Conservation (phyloP, 257 asterid species). For the Lavandula angustifolia region DNA sequence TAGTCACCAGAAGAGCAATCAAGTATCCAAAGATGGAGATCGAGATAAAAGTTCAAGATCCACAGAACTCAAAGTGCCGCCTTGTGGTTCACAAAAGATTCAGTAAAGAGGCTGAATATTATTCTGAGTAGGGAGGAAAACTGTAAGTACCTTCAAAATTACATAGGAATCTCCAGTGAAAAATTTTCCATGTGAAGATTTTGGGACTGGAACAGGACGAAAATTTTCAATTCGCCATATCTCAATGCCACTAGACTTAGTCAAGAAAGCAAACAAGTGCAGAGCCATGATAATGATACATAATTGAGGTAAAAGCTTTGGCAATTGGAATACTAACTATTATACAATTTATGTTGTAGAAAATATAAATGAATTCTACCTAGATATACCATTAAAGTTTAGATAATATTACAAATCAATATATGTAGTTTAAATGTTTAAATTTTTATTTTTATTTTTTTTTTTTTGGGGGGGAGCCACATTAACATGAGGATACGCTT, state of each 20-base stretch:
- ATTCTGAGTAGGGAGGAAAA: conserved; percentile 6
- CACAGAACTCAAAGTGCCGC: background rate
- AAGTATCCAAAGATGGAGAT: conserved; percentile 21
- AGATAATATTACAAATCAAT: conserved; percentile 19
- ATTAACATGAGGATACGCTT: conserved; percentile 77
- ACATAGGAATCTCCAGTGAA: conserved; percentile 85
- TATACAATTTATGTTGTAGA: background rate
- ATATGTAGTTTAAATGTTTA: background rate
- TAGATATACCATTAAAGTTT: conserved; percentile 3
- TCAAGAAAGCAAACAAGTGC: conserved; percentile 54
- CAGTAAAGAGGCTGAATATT: conserved; percentile 1
- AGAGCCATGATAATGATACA: conserved; percentile 27
- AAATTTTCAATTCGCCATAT: conserved; percentile 92
- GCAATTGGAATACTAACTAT: conserved; percentile 17
- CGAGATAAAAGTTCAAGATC: background rate
- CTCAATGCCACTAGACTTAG: conserved; percentile 73
- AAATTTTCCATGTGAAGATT: conserved; percentile 78
- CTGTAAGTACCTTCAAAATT: conserved; percentile 65
- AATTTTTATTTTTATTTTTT: too few relatives aligned
- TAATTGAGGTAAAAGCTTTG: conserved; percentile 6
- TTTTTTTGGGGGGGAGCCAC: background rate
- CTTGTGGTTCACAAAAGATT: conserved; percentile 7
- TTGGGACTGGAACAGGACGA: conserved; percentile 64
- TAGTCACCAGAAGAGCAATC: conserved; percentile 13
- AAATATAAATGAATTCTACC: conserved; percentile 14